Percentiles rank a stretch among this genome's conserved stretches.
Conservation (phyloP, 2,329 filamentous ascomycete genomes). For the Paraphoma chrysanthemicola region DNA sequence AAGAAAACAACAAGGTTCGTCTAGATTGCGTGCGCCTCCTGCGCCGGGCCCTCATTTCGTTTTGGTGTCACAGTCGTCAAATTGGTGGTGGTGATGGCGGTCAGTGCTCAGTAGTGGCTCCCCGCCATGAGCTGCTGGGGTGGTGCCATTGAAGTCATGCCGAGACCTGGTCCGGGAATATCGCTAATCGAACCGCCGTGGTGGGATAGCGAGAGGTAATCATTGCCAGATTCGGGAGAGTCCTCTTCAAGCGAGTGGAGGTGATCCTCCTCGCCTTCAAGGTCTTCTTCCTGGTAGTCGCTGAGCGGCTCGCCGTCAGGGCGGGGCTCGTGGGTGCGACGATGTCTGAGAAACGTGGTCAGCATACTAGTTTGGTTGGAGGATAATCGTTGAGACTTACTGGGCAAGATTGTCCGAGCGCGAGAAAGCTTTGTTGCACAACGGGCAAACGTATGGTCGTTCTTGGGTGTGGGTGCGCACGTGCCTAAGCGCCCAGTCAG, state of each 20-base stretch:
- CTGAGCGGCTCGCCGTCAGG: slow-evolving; percentile 68
- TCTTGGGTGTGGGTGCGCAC: slow-evolving; percentile 99
- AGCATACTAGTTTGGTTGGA: slow-evolving; percentile 26
- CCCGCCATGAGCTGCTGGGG: slow-evolving; percentile 53
- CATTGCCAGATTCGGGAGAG: slow-evolving; percentile 75
- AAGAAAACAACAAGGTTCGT: slow-evolving; percentile 18
- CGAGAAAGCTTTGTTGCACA: slow-evolving; percentile 99
- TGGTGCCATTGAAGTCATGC: slow-evolving; percentile 51
- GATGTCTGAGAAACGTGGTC: slow-evolving; percentile 63
- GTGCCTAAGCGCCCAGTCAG: slow-evolving; percentile 72
- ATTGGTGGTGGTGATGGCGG: slow-evolving; percentile 11
- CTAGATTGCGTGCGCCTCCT: slow-evolving; percentile 27
- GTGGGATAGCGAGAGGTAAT: slow-evolving; percentile 56
- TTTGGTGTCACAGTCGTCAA: slow-evolving; percentile 25
- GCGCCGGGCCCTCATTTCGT: slow-evolving; percentile 34
- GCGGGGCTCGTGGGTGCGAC: slow-evolving; percentile 80
- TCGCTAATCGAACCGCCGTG: slow-evolving; percentile 44
- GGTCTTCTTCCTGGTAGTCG: slow-evolving; percentile 77
- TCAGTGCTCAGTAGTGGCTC: slow-evolving; percentile 49
- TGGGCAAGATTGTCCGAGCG: slow-evolving; percentile 98
- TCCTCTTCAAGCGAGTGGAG: slow-evolving; percentile 79
- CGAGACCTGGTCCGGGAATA: slow-evolving; percentile 42
- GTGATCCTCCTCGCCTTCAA: slow-evolving; percentile 88
- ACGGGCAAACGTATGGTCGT: slow-evolving; percentile 94
- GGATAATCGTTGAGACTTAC: slow-evolving; percentile 60